These are phyloP conservation scores for Agrostemma githago DNA, from an alignment of 148 eudicot species.

Conservation along the genomic window DNA sequence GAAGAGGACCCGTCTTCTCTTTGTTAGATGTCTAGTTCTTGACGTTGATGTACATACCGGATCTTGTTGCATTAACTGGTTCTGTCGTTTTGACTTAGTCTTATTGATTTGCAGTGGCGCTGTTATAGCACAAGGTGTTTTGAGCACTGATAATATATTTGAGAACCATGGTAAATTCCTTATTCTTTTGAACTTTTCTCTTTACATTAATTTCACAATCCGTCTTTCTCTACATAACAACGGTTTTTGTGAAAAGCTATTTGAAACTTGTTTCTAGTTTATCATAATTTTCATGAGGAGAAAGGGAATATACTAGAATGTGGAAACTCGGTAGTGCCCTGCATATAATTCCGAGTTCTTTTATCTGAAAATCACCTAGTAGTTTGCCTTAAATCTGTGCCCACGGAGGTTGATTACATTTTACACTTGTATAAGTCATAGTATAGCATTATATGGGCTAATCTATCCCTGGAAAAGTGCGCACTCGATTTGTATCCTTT, in stretches of 20 bases:
- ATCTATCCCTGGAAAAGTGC: background rate
- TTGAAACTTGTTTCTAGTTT: background rate
- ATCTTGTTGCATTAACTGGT: background rate
- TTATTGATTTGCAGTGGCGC: constrained; percentile 62
- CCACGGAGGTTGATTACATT: background rate
- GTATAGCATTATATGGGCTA: background rate
- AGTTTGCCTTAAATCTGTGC: background rate
- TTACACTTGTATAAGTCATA: background rate
- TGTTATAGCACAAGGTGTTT: constrained; percentile 83
- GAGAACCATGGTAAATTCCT: constrained; percentile 57
- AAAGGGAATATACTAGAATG: no score
- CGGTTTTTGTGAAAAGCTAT: background rate
- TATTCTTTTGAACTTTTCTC: no score
- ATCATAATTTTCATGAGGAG: background rate
- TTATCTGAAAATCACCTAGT: background rate
- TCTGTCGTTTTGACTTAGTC: background rate
- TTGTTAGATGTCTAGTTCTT: background rate
- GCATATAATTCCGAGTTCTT: background rate
- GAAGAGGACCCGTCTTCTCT: background rate
- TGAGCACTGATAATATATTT: constrained; percentile 45
- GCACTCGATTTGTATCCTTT: background rate
- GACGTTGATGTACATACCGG: background rate
- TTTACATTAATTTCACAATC: no score
- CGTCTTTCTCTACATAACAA: no score
- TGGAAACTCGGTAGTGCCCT: background rate